These are phyloP conservation scores for Blastomyces silverae DNA, from an alignment of 2,329 filamentous ascomycete genomes.

Conservation along the genomic window DNA sequence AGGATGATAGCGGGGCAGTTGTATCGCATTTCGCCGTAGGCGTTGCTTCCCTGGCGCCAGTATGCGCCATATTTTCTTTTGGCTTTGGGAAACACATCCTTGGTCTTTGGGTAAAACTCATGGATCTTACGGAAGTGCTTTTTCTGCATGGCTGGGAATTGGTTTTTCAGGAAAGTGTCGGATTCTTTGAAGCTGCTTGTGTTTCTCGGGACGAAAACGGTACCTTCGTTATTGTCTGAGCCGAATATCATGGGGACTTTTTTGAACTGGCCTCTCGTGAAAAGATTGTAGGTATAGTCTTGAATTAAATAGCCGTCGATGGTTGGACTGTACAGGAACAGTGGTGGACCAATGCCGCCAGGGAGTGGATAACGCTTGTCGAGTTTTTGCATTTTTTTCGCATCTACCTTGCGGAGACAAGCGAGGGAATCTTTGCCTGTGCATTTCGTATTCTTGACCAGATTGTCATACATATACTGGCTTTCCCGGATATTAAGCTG, in stretches of 20 bases:
- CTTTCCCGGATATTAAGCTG: slow-evolving; percentile 45
- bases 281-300: slow-evolving; percentile 46
- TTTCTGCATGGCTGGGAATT: slow-evolving; percentile 52
- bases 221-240: slow-evolving; percentile 60
- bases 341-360: slow-evolving; percentile 37
- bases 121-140: slow-evolving; percentile 49
- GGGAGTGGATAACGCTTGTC: slow-evolving; percentile 46
- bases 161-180: slow-evolving; percentile 51
- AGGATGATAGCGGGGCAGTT: slow-evolving; percentile 57
- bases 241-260: slow-evolving; percentile 52
- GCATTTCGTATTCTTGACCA: slow-evolving; percentile 47
- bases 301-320: slow-evolving; percentile 48
- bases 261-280: slow-evolving; percentile 45
- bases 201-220: slow-evolving; percentile 50
- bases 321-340: slow-evolving; percentile 48
- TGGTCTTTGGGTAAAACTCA: slow-evolving; percentile 49
- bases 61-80: slow-evolving; percentile 39
- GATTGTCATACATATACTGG: slow-evolving; percentile 49
- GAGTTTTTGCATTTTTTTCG: slow-evolving; percentile 40
- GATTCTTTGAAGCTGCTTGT: slow-evolving; percentile 46
- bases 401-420: slow-evolving; percentile 46
- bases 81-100: slow-evolving; percentile 43
- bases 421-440: slow-evolving; percentile 35
- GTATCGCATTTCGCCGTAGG: slow-evolving; percentile 60
- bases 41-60: slow-evolving; percentile 54